A percentile compares a stretch with the other conserved stretches of the same genome.
phyloP scores from a whole-genome alignment of 1,139 yeast species.

The Geotrichum australiense region DNA sequence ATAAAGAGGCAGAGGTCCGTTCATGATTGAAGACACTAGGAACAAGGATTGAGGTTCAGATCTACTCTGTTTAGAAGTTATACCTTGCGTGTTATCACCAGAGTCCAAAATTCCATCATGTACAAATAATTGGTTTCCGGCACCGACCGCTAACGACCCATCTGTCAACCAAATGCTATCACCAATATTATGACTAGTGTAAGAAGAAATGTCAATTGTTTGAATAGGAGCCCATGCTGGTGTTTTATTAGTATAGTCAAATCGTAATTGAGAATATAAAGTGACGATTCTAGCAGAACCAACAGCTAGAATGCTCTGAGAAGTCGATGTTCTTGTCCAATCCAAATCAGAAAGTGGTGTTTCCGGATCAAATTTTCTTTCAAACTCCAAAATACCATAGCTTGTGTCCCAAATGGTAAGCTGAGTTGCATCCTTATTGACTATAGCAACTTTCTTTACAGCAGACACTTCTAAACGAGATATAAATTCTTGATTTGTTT shows the following conservation, averaged over 20 bases:
- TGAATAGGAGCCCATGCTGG: constrained; percentile 77
- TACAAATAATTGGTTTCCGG: constrained; percentile 83
- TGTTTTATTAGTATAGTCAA: constrained; percentile 74
- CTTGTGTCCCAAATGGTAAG: constrained; percentile 73
- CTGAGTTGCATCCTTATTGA: constrained; percentile 45
- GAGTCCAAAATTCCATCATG: constrained; percentile 66
- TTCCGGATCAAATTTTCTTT: constrained; percentile 35
- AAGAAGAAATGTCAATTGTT: constrained; percentile 59
- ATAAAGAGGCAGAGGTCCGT: constrained; percentile 84
- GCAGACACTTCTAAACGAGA: constrained; percentile 65
- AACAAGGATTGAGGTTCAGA: constrained; percentile 39
- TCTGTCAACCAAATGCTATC: constrained; percentile 81
- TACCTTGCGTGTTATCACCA: constrained; percentile 42
- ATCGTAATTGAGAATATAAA: constrained; percentile 73
- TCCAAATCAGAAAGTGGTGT: constrained; percentile 50
- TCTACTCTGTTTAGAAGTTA: constrained; percentile 30
- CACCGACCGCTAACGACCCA: constrained; percentile 73
- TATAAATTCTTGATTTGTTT: constrained; percentile 51
- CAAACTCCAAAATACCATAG: constrained; percentile 61
- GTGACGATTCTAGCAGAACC: constrained; percentile 62
- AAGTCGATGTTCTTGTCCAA: constrained; percentile 67
- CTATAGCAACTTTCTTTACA: constrained; percentile 65
- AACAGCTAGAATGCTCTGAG: constrained; percentile 70
- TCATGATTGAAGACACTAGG: constrained; percentile 64
- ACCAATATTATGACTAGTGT: constrained; percentile 75